Base-by-base conservation (phyloP, 2,329 filamentous ascomycete genomes). In the Fusarium acutatum region DNA sequence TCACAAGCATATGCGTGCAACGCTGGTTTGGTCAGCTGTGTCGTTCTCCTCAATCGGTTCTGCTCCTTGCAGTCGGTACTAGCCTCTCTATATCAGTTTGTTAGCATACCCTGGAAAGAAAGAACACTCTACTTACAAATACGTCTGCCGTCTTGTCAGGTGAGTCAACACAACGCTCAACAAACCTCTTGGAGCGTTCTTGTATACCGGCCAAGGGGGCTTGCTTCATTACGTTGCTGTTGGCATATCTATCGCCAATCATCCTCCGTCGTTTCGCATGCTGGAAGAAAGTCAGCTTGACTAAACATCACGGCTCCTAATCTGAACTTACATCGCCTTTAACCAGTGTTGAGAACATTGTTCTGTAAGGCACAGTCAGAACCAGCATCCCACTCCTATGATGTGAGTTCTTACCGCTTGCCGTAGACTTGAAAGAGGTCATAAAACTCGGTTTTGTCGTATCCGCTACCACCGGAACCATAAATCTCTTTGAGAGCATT, bases 1-100 rank as follows among this genome's bases (percentile, higher is more conserved):
- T 93, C 91, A 60, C 92, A 89, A 2, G 91, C 91, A 78, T 91
- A 93, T 32, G 91, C 87, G 71, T 93, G 91, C 4, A 93, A 82
- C 47, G 79, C 79, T 83, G 47, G 20, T 28, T 24, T 32, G 1
- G 60, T 81, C 49, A 80, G 77, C 58, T 32, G 26, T 50, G 26
- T 10, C 50, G 54, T 6, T 12, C 40, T 54, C 7, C 37, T 59
- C 17, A 20, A 38, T 15, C 12, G 14, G 10, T 17, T 20, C 35
- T 13, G 17, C 17, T 26, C 30, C 35, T 32, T n/a, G 28, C 14
- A 50, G 18, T 28, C n/a, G 32, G 18, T 30, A 77, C 79, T 44
- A 69, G 81, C 81, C 76, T 74, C 80, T 81, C 81, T 82, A 38
- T 44, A 20, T 20, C 7, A 32, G 22, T 50, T 43, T 18, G 56